These are phyloP conservation scores for Crithidia thermophila DNA, from an alignment of 208 protist genomes.

Conservation along the genomic window DNA sequence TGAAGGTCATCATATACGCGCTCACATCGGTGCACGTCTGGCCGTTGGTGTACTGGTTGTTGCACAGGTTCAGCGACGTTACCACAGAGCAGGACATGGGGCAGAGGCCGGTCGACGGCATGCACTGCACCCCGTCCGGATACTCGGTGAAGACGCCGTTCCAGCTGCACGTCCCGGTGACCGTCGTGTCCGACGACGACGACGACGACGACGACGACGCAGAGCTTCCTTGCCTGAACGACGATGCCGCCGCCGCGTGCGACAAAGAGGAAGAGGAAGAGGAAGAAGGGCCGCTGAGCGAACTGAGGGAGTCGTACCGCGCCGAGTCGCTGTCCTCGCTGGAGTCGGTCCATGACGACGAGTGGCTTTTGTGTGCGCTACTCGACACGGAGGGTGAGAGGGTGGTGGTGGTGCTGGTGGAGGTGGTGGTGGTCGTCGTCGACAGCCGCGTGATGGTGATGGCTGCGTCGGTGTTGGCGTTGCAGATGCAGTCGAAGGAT, in stretches of 20 bases:
- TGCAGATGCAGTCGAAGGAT: constrained; percentile 28
- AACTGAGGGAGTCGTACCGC: background rate
- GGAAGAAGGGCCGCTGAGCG: too few species aligned
- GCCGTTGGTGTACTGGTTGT: constrained; percentile 10
- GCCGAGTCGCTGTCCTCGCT: too few species aligned
- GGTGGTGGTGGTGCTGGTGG: background rate
- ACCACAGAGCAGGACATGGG: constrained; percentile 44
- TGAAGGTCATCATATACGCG: constrained; percentile 31
- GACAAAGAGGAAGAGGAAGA: background rate
- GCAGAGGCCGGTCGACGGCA: constrained; percentile 49
- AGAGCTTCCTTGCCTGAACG: background rate
- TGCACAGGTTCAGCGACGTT: constrained; percentile 34
- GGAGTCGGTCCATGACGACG: too few species aligned
- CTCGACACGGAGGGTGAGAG: too few species aligned
- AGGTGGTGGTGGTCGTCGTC: background rate
- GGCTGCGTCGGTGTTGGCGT: constrained; percentile 18
- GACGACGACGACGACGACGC: constrained; percentile 13
- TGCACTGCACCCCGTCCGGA: constrained; percentile 57
- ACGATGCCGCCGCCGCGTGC: background rate
- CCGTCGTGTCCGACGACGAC: background rate
- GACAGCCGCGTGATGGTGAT: constrained; percentile 1
- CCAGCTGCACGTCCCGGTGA: constrained; percentile 50
- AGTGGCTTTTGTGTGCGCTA: too few species aligned
- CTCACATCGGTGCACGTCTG: constrained; percentile 13
- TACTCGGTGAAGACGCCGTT: constrained; percentile 41